phyloP scores from a whole-genome alignment of 805 yeast genomes.

The Metschnikowia vanudenii region DNA sequence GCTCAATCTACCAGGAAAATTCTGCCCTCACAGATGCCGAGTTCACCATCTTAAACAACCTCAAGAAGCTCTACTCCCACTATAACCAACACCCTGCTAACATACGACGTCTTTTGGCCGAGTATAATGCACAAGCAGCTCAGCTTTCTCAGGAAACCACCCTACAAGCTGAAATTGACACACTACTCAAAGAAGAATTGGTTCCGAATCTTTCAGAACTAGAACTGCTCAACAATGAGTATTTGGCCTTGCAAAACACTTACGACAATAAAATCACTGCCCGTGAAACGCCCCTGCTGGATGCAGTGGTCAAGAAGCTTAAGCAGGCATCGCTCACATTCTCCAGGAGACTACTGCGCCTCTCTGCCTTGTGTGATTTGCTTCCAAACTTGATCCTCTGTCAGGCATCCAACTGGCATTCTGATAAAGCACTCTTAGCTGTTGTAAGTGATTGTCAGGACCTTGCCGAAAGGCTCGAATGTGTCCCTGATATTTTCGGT shows the following conservation, averaged over 20 bases:
- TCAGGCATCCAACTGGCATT: conserved; percentile 38
- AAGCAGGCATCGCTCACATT: conserved; percentile 5
- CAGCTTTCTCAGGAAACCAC: conserved; percentile 1
- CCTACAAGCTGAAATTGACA: conserved; percentile 20
- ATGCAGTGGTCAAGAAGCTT: conserved; percentile 19
- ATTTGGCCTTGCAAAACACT: conserved; percentile 16
- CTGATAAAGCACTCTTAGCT: conserved; percentile 26
- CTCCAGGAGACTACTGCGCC: conserved; percentile 9
- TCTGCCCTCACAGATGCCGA: conserved; percentile 30
- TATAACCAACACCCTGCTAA: conserved; percentile 20
- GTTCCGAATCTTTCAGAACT: conserved; percentile 11
- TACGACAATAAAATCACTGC: conserved; percentile 9
- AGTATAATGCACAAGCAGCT: conserved; percentile 6
- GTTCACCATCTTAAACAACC: conserved; percentile 21
- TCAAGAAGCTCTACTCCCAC: conserved; percentile 23
- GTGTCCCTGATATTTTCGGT: not conserved
- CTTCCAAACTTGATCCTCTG: conserved; percentile 33
- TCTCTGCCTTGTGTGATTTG: conserved; percentile 25
- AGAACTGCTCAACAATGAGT: conserved; percentile 14
- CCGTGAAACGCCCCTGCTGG: conserved; percentile 11
- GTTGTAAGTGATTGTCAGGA: conserved; percentile 31
- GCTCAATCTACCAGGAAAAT: conserved; percentile 33
- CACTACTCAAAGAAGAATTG: not conserved
- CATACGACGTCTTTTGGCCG: conserved; percentile 13
- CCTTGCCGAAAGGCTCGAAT: conserved; percentile 15